Evolutionary conservation across 176 grass and related monocot genomes (phyloP).

Genomic region (Bonia amplexicaulis): DNA sequence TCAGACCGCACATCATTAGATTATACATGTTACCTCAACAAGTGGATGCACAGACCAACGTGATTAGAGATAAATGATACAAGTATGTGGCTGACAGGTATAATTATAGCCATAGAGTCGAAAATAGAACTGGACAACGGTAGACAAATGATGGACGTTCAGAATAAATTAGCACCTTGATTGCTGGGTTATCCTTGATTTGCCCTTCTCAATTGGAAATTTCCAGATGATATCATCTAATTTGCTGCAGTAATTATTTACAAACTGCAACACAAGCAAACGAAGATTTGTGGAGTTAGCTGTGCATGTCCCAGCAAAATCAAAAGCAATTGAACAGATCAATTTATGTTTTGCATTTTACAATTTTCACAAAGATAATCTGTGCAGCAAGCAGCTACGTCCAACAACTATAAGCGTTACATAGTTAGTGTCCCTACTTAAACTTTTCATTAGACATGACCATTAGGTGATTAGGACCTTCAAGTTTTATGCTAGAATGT

Average conservation of each 20-base stretch:
- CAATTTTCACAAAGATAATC: neutral
- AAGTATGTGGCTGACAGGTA: neutral
- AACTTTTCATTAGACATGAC: neutral
- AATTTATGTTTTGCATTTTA: conserved; percentile 3
- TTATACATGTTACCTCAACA: conserved; percentile 27
- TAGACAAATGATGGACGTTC: neutral
- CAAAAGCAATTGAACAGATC: conserved; percentile 5
- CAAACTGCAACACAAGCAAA: conserved; percentile 48
- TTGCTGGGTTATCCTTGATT: conserved; percentile 43
- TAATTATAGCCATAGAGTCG: neutral
- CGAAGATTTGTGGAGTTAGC: conserved; percentile 15
- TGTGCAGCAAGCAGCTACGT: neutral
- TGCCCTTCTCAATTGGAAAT: conserved; percentile 58
- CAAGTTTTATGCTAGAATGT: neutral
- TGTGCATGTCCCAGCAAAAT: neutral
- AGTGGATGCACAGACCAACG: neutral
- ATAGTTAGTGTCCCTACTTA: neutral
- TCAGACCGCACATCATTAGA: neutral
- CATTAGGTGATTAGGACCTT: neutral
- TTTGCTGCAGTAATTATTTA: conserved; percentile 77
- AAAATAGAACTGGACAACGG: neutral
- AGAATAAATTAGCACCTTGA: conserved; percentile 39
- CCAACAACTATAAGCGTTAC: neutral
- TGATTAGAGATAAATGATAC: neutral
- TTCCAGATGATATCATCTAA: conserved; percentile 93